A percentile compares a stretch with the other conserved stretches of the same genome.
phyloP scores from a whole-genome alignment of 108 stramenopile species.

The Hondaea fermentalgiana region DNA sequence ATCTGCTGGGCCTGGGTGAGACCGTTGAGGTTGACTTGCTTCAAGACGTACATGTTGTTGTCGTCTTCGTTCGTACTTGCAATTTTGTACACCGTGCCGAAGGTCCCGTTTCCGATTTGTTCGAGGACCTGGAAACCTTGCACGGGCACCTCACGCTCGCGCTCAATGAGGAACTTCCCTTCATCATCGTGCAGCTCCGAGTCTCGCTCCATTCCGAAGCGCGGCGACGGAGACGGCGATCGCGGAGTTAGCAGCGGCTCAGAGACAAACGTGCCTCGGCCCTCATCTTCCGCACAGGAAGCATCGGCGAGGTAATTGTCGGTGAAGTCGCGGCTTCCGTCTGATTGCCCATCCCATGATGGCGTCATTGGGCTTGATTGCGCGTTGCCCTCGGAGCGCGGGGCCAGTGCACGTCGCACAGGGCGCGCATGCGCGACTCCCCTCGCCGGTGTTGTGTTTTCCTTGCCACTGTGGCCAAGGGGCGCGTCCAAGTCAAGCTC shows the following conservation, averaged over 20 bases:
- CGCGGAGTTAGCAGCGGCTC: too few species aligned
- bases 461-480: not conserved
- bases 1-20: not conserved
- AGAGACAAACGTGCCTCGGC: too few species aligned
- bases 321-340: too few species aligned
- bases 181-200: not conserved
- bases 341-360: too few species aligned
- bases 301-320: too few species aligned
- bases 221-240: too few species aligned
- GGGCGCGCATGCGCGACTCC: not conserved
- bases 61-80: not conserved
- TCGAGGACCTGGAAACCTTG: not conserved
- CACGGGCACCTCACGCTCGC: not conserved
- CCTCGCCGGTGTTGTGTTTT: not conserved
- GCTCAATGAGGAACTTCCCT: not conserved
- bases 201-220: too few species aligned
- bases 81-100: not conserved
- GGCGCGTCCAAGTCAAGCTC: too few species aligned
- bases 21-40: not conserved
- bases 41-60: not conserved
- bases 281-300: too few species aligned
- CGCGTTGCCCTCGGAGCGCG: too few species aligned
- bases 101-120: not conserved
- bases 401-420: too few species aligned
- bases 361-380: too few species aligned